A percentile compares a stretch with the other conserved stretches of the same genome.
Evolutionary conservation across 495 filamentous ascomycete genomes (phyloP).

Genomic region (Aspergillus panamensis): DNA sequence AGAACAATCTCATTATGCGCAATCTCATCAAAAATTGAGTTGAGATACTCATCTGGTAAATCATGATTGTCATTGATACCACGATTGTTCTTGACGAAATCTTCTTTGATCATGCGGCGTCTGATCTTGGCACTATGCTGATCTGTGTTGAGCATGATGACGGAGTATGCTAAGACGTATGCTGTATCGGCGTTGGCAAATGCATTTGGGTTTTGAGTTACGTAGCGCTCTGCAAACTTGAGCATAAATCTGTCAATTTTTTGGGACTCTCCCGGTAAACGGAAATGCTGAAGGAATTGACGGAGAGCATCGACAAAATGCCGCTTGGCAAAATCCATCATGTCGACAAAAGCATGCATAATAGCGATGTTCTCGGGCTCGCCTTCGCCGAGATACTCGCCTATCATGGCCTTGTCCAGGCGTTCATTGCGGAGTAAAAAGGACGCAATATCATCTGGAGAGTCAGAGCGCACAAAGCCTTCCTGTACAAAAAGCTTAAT

Average conservation of each 20-base stretch:
- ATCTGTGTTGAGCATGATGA: conserved; percentile 96
- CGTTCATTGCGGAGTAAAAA: conserved; percentile 74
- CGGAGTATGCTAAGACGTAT: conserved; percentile 92
- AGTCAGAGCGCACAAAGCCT: conserved; percentile 76
- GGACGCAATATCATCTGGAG: conserved; percentile 75
- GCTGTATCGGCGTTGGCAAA: conserved; percentile 98
- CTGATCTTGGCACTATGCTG: conserved; percentile 85
- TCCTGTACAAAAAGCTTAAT: conserved; percentile 78
- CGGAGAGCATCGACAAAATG: conserved; percentile 91
- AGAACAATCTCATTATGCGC: conserved; percentile 88
- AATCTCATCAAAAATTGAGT: conserved; percentile 90
- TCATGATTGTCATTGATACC: conserved; percentile 97
- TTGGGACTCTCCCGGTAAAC: conserved; percentile 92
- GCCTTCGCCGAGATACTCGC: conserved; percentile 93
- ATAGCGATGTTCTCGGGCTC: conserved; percentile 88
- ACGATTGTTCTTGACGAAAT: conserved; percentile 98
- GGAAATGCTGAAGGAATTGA: conserved; percentile 90
- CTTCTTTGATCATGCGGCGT: conserved; percentile 83
- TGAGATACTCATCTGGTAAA: conserved; percentile 87
- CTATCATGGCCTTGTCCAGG: conserved; percentile 86
- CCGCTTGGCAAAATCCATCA: conserved; percentile 90
- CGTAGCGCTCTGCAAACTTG: conserved; percentile 96
- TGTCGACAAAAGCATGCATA: conserved; percentile 97
- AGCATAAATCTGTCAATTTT: conserved; percentile 99
- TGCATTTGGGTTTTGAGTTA: conserved; percentile 90